Evolutionary conservation across 164 flowering plant species (phyloP), one percentile per base, ranked within the genome.

Genomic region (Aristolochia fimbriata): DNA sequence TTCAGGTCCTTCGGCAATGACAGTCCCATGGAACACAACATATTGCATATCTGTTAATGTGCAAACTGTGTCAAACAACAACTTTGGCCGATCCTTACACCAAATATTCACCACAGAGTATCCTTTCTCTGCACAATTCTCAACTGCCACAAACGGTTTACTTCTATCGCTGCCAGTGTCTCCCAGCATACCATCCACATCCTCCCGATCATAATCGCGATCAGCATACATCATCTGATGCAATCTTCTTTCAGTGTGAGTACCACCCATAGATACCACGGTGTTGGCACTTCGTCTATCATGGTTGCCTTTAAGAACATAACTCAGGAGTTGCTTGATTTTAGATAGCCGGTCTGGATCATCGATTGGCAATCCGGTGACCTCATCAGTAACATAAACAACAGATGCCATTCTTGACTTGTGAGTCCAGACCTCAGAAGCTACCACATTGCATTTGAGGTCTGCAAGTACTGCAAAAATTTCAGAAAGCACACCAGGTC

Each of bases 211-310:
- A 62, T 78, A 90, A 72, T 93, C 97, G 37, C 97, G 88, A 73
- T 83, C 96, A 33, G 88, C 96, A 65, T 83, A 88, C 96, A 93
- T 88, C 84, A 93, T 76, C 58, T 93, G 99, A 69, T 93, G 97
- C 63, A 93, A 80, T 77, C 97, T 77, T 73, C 98, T 78, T 41
- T 83, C 81, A 2, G 80, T 83, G 53, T 90, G 91, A 16, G 97
- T 82, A 0, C 76, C 74, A 17, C 84, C 88, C 49, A 81, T 68
- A 6, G 94, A 77, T 54, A 90, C 94, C 27, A 76, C 81, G 8
- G 92, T 87, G 20, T 86, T 84, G 31, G 96, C 96, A 64, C 83
- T 67, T 22, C 75, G 72, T 66, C 68, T 80, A 63, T 87, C 91
- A 59, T 68, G 76, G 52, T 79, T 74, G 49, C 86, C 94, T 70